These are phyloP conservation scores for Boletus vinaceobasis DNA, from an alignment of 768 basidiomycete species.

Conservation along the genomic window DNA sequence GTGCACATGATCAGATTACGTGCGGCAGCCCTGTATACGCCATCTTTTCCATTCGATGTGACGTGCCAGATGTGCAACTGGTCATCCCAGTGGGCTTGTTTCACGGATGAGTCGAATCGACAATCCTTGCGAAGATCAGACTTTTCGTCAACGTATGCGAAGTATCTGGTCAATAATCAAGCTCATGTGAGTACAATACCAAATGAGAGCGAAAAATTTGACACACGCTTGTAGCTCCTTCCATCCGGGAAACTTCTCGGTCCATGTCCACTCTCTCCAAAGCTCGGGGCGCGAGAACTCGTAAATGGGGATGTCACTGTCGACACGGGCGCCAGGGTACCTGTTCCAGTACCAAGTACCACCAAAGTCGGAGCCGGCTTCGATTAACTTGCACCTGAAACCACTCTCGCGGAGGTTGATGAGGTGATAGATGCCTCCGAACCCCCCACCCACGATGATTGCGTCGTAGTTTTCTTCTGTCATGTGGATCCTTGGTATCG, in stretches of 20 bases:
- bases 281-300: constrained; percentile 11
- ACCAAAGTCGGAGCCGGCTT: constrained; percentile 7
- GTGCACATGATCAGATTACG: constrained; percentile 14
- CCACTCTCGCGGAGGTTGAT: constrained; percentile 4
- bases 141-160: constrained; percentile 10
- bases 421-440: constrained; percentile 4
- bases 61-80: constrained; percentile 6
- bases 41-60: constrained; percentile 5
- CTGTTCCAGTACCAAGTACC: constrained; percentile 18
- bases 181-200: neutral
- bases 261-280: constrained; percentile 13
- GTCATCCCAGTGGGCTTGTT: constrained; percentile 12
- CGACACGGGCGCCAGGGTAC: constrained; percentile 10
- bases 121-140: constrained; percentile 14
- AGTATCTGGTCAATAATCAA: constrained; percentile 1
- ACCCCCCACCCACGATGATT: constrained; percentile 6
- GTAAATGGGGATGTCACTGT: constrained; percentile 10
- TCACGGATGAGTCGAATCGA: constrained; percentile 10
- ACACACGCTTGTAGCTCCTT: constrained; percentile 11
- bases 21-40: constrained; percentile 9
- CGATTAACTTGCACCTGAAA: constrained; percentile 6
- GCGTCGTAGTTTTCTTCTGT: constrained; percentile 2
- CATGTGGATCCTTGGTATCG: neutral
- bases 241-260: constrained; percentile 10
- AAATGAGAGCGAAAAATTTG: neutral